Evolutionary conservation across 345 rosid species (phyloP).

Genomic region (Citrus trifoliata): DNA sequence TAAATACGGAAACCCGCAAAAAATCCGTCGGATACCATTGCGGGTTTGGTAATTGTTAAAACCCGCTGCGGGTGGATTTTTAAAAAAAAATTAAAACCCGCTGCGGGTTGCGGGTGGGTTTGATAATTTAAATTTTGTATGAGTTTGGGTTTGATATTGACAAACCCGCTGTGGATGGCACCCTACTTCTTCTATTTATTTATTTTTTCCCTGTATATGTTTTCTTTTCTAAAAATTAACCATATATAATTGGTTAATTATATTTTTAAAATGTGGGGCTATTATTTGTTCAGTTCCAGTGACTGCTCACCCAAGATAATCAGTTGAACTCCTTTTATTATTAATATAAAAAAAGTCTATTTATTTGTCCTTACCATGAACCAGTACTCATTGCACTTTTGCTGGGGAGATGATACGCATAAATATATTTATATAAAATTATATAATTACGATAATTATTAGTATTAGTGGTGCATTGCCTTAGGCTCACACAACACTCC

Average conservation of each 20-base stretch:
- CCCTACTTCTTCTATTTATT: too few relatives aligned
- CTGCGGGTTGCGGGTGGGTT: too few relatives aligned
- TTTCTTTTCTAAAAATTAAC: constrained; percentile 22
- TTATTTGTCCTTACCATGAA: not conserved
- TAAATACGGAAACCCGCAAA: too few relatives aligned
- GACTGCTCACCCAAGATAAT: not conserved
- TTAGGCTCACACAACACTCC: constrained; percentile 29
- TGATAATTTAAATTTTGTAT: too few relatives aligned
- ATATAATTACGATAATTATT: constrained; percentile 16
- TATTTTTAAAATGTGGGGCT: constrained; percentile 13
- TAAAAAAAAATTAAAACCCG: too few relatives aligned
- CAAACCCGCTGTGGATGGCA: too few relatives aligned
- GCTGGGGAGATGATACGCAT: not conserved
- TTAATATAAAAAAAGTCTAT: not conserved
- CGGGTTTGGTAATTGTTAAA: too few relatives aligned
- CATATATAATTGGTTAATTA: constrained; percentile 12
- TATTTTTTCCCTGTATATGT: not conserved
- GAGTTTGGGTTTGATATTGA: too few relatives aligned
- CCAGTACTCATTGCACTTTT: not conserved
- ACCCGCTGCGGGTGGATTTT: too few relatives aligned
- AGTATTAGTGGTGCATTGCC: constrained; percentile 18
- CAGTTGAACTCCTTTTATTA: constrained; percentile 3
- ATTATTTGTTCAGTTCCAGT: not conserved
- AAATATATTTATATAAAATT: not conserved
- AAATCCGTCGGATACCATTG: too few relatives aligned